These are phyloP conservation scores for Phialocephala subalpina DNA, from an alignment of 2,329 filamentous ascomycete genomes.

Conservation along the genomic window DNA sequence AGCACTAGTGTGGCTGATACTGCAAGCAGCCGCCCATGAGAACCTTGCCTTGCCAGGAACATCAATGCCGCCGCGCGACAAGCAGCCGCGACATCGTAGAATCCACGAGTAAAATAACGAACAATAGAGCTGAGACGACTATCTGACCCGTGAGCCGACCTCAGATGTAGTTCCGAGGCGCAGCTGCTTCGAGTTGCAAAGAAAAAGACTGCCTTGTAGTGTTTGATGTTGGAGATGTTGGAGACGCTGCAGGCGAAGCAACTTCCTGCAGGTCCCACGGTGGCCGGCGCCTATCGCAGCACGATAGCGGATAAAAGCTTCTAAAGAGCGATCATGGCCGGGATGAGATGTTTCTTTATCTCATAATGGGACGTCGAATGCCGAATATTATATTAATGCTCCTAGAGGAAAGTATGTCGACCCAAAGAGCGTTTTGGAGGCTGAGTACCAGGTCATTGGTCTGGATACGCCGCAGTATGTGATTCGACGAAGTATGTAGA, in stretches of 20 bases:
- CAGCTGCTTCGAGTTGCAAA: background rate
- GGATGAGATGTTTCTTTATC: background rate
- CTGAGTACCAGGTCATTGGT: background rate
- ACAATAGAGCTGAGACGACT: background rate
- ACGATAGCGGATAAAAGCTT: background rate
- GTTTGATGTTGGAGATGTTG: no score
- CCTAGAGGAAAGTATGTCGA: background rate
- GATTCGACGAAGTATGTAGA: no score
- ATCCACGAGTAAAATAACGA: background rate
- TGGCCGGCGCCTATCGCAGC: background rate
- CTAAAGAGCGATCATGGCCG: background rate
- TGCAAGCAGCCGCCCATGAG: conserved; percentile 3
- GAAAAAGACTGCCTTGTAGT: background rate
- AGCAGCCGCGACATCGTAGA: background rate
- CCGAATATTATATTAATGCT: background rate
- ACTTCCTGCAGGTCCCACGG: background rate
- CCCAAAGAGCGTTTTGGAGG: no score
- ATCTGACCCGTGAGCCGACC: background rate
- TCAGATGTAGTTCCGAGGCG: background rate
- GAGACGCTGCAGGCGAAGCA: conserved; percentile 1
- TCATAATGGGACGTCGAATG: no score
- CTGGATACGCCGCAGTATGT: background rate
- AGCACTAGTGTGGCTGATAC: background rate
- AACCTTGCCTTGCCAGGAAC: background rate
- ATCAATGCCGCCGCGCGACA: background rate